Evolutionary conservation across 2,329 filamentous ascomycete species (phyloP).

Genomic region (Beauveria pseudobassiana): DNA sequence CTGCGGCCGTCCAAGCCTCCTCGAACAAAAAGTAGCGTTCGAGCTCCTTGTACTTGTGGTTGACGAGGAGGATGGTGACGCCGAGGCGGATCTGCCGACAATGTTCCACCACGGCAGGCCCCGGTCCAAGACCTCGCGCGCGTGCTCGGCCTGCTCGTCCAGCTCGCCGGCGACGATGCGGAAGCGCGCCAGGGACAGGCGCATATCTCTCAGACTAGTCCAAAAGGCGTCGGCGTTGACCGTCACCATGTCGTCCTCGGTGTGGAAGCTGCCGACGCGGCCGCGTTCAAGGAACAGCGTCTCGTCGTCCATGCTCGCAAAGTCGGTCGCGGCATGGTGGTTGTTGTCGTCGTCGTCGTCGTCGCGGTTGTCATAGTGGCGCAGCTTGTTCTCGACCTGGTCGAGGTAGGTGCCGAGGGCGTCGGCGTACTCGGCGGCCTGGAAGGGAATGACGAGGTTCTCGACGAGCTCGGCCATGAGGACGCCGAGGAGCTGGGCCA

Average conservation of each 20-base stretch:
- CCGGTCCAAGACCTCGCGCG: constrained; percentile 34
- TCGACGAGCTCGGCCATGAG: constrained; percentile 55
- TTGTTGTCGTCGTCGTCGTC: constrained; percentile 16
- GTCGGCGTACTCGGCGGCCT: constrained; percentile 56
- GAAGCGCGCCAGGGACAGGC: constrained; percentile 29
- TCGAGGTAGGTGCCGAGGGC: constrained; percentile 46
- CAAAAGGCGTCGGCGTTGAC: constrained; percentile 34
- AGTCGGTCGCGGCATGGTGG: not conserved
- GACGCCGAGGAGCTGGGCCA: constrained; percentile 58
- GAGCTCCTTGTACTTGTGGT: constrained; percentile 75
- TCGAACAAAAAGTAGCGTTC: constrained; percentile 74
- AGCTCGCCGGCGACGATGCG: constrained; percentile 35
- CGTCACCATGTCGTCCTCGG: constrained; percentile 15
- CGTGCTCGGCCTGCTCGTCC: constrained; percentile 36
- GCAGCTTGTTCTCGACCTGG: constrained; percentile 42
- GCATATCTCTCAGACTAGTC: constrained; percentile 30
- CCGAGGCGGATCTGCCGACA: constrained; percentile 57
- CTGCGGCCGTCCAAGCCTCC: constrained; percentile 67
- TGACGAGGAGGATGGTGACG: constrained; percentile 57
- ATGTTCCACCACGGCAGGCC: constrained; percentile 74
- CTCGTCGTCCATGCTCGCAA: constrained; percentile 20
- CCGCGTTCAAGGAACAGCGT: constrained; percentile 23
- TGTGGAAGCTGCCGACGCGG: constrained; percentile 7
- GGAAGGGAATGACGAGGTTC: constrained; percentile 54
- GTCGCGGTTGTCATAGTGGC: not conserved